These are phyloP conservation scores for Dendrobium nobile DNA, from an alignment of 106 monocot species.

Conservation along the genomic window DNA sequence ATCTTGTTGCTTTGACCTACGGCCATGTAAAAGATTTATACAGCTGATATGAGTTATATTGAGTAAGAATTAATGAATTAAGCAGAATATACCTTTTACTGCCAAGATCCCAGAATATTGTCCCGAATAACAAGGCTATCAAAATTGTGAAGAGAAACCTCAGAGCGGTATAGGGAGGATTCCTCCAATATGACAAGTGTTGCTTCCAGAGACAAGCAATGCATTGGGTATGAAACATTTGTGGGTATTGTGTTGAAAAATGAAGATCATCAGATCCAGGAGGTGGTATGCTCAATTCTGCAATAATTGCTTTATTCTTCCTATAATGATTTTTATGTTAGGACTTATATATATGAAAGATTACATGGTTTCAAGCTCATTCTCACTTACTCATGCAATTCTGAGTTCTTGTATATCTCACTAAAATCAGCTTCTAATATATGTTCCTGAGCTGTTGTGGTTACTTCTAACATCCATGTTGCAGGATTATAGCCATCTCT, in stretches of 20 bases:
- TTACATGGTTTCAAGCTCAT: background rate
- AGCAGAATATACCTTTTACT: background rate
- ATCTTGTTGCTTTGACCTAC: constrained; percentile 12
- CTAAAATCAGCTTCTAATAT: background rate
- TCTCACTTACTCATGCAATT: background rate
- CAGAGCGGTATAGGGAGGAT: constrained; percentile 19
- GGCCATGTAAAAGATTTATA: background rate
- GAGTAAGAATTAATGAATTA: background rate
- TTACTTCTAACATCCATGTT: background rate
- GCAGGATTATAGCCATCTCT: background rate
- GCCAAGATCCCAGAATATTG: background rate
- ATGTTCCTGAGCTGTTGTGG: background rate
- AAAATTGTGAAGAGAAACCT: constrained; percentile 16
- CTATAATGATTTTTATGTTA: background rate
- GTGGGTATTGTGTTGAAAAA: background rate
- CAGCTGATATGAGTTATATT: constrained; percentile 16
- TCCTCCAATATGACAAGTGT: constrained; percentile 21
- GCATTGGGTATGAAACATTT: constrained; percentile 11
- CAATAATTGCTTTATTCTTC: background rate
- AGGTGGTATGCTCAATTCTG: background rate
- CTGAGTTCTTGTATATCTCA: background rate
- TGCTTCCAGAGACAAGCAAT: constrained; percentile 32
- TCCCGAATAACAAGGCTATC: constrained; percentile 35
- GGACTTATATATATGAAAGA: background rate
- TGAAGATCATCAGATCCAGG: background rate